Evolutionary conservation across 441 rosid species (phyloP), one percentile per base, ranked within the genome.

Genomic region (Croton laevigatus): DNA sequence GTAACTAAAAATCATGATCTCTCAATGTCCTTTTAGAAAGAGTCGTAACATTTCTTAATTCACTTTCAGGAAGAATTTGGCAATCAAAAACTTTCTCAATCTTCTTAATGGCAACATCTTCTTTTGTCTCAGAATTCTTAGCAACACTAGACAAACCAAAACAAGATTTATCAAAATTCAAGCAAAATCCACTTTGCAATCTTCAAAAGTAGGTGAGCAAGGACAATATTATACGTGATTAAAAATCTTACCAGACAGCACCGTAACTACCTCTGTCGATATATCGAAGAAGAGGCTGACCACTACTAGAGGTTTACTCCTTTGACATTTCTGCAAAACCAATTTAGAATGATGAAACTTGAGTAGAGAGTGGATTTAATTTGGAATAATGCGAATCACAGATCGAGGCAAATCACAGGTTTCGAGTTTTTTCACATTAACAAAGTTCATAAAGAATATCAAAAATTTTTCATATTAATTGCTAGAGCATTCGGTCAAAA

Each of bases 91-190:
- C 99, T 75, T 95, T 95, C 65, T 98, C 99, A 58, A 95, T 87
- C 87, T 92, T 95, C 89, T 95, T 93, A 65, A 95, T 93, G 58
- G 98, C 99, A 27, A 95, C 97, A 76, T 93, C 95, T 78, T 95
- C 97, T 49, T 82, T 79, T 0, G 98, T 95, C 92, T 89, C 97
- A 3, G 89, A 81, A 78, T 95, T 91, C 70, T 82, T 71, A 69
- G 96, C 98, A 80, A 98, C 97, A 78, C 99, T 95, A 81, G 59
- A 72, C 11, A 27, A n/a, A 72, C 59, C 14, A 44, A 59, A n/a
- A 51, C 37, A 22, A 12, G 32, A 20, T 52, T 54, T 64, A 69
- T 62, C 46, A 19, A 20, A 23, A 16, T 3, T 48, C 16, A 48
- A 48, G 16, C 3, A 48, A 48, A 34, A 58, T 4, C 32, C 61